Evolutionary conservation across 306 rosid species (phyloP).

Genomic region (Erythrophleum fordii): DNA sequence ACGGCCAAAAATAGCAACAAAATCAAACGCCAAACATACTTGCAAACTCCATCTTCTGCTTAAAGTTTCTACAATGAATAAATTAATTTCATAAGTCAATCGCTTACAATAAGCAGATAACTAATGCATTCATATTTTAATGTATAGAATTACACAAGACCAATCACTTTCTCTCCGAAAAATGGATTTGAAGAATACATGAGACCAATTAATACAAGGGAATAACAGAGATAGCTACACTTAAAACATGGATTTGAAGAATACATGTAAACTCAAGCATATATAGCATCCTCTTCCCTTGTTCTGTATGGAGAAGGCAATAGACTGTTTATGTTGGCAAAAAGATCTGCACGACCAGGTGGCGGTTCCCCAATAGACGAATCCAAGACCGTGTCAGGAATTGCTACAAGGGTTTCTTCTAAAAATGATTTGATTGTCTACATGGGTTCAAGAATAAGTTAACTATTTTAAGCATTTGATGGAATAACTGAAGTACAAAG

Average conservation of each 20-base stretch:
- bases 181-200: slow-evolving; percentile 12
- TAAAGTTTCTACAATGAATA: slow-evolving; percentile 11
- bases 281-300: slow-evolving; percentile 47
- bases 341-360: slow-evolving; percentile 62
- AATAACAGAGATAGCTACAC: background rate
- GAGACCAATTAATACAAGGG: background rate
- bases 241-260: slow-evolving; percentile 18
- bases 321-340: slow-evolving; percentile 56
- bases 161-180: slow-evolving; percentile 20
- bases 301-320: slow-evolving; percentile 72
- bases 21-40: slow-evolving; percentile 10
- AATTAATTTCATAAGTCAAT: slow-evolving; percentile 20
- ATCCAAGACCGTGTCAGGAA: slow-evolving; percentile 86
- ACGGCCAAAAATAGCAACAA: slow-evolving; percentile 15
- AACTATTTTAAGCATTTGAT: slow-evolving; percentile 34
- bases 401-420: slow-evolving; percentile 82
- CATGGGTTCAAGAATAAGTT: slow-evolving; percentile 42
- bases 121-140: background rate
- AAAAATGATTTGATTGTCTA: slow-evolving; percentile 82
- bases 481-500: slow-evolving; percentile 22
- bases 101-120: slow-evolving; percentile 5
- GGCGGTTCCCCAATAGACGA: slow-evolving; percentile 56
- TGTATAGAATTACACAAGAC: slow-evolving; percentile 22
- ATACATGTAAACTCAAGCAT: slow-evolving; percentile 52
- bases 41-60: slow-evolving; percentile 4